Evolutionary conservation across 192 early-diverging fungal genomes (phyloP).

Genomic region (Linnemannia elongata): DNA sequence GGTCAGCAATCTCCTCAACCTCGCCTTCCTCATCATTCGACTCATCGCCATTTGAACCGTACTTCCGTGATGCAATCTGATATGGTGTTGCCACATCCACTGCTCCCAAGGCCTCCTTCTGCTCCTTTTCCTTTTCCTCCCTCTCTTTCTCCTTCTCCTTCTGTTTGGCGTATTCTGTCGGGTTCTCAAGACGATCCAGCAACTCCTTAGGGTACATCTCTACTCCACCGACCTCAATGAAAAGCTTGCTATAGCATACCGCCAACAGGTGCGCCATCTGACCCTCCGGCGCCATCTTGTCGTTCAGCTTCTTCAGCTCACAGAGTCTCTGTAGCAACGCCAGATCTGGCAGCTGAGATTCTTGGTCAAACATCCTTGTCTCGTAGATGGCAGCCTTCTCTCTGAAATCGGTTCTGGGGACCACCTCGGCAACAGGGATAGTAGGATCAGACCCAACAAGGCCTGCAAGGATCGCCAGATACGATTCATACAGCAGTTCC

Average conservation of each 20-base stretch:
- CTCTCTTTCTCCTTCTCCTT: background rate
- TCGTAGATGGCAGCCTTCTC: slow-evolving; percentile 51
- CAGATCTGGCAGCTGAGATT: slow-evolving; percentile 22
- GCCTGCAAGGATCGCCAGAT: slow-evolving; percentile 54
- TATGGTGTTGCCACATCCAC: background rate
- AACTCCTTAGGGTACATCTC: slow-evolving; percentile 53
- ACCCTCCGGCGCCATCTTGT: slow-evolving; percentile 51
- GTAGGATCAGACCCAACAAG: slow-evolving; percentile 40
- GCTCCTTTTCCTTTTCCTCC: background rate
- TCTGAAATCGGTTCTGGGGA: slow-evolving; percentile 47
- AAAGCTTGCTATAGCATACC: slow-evolving; percentile 49
- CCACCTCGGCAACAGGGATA: slow-evolving; percentile 43
- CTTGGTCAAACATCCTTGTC: slow-evolving; percentile 50
- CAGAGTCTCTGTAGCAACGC: slow-evolving; percentile 34
- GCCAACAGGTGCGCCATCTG: slow-evolving; percentile 45
- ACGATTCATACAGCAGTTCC: slow-evolving; percentile 59
- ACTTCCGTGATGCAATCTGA: background rate
- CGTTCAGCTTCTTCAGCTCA: slow-evolving; percentile 53
- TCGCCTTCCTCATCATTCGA: slow-evolving; percentile 23
- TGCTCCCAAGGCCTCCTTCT: background rate
- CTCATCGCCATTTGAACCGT: background rate
- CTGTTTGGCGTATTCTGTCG: background rate
- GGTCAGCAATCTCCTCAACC: slow-evolving; percentile 6
- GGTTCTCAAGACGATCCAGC: slow-evolving; percentile 24
- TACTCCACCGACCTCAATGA: slow-evolving; percentile 50